Evolutionary conservation across 805 yeast species (phyloP).

Genomic region (Saturnispora galanensis): DNA sequence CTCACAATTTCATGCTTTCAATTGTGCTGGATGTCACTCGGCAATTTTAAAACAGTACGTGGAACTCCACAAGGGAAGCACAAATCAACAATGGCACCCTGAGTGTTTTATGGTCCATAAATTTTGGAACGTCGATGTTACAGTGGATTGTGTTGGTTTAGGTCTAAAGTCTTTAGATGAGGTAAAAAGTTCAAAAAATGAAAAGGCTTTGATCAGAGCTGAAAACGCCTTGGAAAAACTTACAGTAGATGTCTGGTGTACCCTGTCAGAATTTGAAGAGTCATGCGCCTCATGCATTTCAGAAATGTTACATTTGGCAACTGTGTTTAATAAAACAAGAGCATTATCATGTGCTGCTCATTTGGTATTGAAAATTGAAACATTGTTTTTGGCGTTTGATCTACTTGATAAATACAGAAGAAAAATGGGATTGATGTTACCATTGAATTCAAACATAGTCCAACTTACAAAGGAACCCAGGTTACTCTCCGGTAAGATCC

Average conservation of each 20-base stretch:
- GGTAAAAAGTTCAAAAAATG: constrained; percentile 33
- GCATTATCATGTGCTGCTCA: constrained; percentile 66
- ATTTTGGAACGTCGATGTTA: constrained; percentile 85
- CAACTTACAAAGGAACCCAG: constrained; percentile 57
- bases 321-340: constrained; percentile 55
- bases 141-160: constrained; percentile 49
- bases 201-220: constrained; percentile 40
- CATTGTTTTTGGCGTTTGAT: constrained; percentile 70
- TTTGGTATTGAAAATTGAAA: constrained; percentile 63
- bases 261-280: constrained; percentile 83
- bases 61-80: constrained; percentile 83
- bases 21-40: constrained; percentile 88
- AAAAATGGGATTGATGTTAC: constrained; percentile 12
- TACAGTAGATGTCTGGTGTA: constrained; percentile 69
- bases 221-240: constrained; percentile 56
- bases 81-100: constrained; percentile 96
- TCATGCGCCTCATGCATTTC: constrained; percentile 81
- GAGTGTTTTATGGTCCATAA: constrained; percentile 97
- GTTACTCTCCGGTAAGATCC: constrained; percentile 78
- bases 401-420: constrained; percentile 23
- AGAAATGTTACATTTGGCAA: constrained; percentile 80
- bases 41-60: constrained; percentile 92
- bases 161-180: constrained; percentile 18
- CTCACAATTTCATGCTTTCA: constrained; percentile 73
- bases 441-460: background rate